A percentile compares a stretch with the other conserved stretches of the same genome.
Conservation (phyloP, 768 basidiomycete species). For the Neoboletus subvelutipes region DNA sequence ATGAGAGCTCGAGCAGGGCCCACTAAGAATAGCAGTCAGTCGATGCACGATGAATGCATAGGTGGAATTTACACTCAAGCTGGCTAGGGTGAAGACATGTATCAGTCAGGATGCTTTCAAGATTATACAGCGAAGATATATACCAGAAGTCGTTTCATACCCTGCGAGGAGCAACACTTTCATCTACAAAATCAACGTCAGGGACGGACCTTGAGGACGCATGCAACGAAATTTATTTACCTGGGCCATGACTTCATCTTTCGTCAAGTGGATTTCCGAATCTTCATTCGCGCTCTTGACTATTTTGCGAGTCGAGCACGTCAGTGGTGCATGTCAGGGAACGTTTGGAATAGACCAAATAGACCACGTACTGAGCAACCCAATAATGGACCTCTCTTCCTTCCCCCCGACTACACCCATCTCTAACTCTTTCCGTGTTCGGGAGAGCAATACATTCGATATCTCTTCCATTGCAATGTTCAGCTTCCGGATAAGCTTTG, state of each 20-base stretch:
- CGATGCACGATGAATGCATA: background rate
- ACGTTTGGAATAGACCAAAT: conserved; percentile 15
- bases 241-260: conserved; percentile 31
- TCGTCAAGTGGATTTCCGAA: conserved; percentile 24
- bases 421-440: conserved; percentile 34
- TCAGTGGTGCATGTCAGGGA: background rate
- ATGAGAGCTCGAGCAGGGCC: conserved; percentile 38
- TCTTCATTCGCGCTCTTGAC: conserved; percentile 36
- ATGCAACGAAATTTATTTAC: background rate
- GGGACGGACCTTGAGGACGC: background rate
- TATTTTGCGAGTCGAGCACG: conserved; percentile 6
- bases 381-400: conserved; percentile 28
- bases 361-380: conserved; percentile 18
- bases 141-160: conserved; percentile 19
- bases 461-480: conserved; percentile 38
- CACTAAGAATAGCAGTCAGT: conserved; percentile 34
- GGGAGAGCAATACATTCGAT: conserved; percentile 38
- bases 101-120: background rate
- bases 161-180: conserved; percentile 12
- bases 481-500: conserved; percentile 30
- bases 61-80: conserved; percentile 7
- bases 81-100: conserved; percentile 4
- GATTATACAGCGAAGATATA: background rate
- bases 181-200: conserved; percentile 25
- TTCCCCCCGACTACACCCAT: conserved; percentile 16